Conservation (phyloP, 768 basidiomycete species). For the Amanita phalloides region DNA sequence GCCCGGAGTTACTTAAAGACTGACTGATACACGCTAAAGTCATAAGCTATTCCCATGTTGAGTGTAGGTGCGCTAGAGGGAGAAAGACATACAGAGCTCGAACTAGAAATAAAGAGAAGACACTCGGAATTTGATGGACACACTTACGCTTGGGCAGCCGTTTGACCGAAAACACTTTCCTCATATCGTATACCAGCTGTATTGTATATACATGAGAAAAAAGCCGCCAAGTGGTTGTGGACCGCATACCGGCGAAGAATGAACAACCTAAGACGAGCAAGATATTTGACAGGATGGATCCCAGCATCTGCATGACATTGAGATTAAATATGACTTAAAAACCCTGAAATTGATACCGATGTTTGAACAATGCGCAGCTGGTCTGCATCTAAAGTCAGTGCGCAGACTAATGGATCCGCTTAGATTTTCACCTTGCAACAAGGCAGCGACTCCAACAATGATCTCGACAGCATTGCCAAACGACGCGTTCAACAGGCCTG, state of each 20-base stretch:
- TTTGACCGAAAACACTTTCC: slow-evolving; percentile 70
- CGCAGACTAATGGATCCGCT: background rate
- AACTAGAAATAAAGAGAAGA: slow-evolving; percentile 18
- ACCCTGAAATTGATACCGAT: slow-evolving; percentile 37
- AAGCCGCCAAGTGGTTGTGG: background rate
- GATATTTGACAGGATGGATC: slow-evolving; percentile 85
- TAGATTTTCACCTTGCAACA: slow-evolving; percentile 49
- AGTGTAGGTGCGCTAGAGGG: background rate
- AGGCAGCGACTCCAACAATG: slow-evolving; percentile 80
- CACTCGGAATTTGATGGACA: background rate
- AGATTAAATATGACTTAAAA: background rate
- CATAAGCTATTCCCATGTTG: slow-evolving; percentile 44
- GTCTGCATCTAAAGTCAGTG: slow-evolving; percentile 25
- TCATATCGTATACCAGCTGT: slow-evolving; percentile 52
- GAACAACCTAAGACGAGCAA: slow-evolving; percentile 86
- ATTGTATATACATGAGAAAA: slow-evolving; percentile 11
- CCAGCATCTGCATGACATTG: slow-evolving; percentile 52
- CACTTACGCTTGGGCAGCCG: slow-evolving; percentile 80
- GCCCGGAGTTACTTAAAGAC: slow-evolving; percentile 11
- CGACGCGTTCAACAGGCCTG: slow-evolving; percentile 79
- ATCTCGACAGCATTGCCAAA: slow-evolving; percentile 84
- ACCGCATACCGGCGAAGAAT: slow-evolving; percentile 59
- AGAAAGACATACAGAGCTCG: slow-evolving; percentile 30
- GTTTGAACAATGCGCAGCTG: slow-evolving; percentile 88
- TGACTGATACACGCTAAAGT: slow-evolving; percentile 78